Percentiles rank a stretch among this genome's conserved stretches.
Conservation (phyloP, 202 grass and related monocot genomes). For the Cymbopogon flexuosus region DNA sequence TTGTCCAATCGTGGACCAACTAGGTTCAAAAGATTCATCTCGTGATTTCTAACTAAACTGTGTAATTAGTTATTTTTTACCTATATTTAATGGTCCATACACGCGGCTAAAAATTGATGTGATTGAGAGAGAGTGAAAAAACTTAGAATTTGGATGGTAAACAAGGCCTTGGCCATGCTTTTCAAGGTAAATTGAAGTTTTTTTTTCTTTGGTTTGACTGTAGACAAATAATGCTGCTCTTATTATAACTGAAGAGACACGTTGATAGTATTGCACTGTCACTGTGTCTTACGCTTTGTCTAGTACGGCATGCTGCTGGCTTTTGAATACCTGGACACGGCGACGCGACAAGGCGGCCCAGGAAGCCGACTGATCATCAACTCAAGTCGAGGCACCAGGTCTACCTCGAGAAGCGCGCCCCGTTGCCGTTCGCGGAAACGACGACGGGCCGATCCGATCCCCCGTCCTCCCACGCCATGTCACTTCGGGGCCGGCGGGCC, state of each 20-base stretch:
- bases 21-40: too few species aligned
- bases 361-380: background rate
- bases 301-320: background rate
- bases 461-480: background rate
- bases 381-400: background rate
- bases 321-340: background rate
- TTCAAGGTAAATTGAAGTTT: too few species aligned
- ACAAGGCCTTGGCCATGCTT: too few species aligned
- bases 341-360: background rate
- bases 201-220: background rate
- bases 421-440: slow-evolving; percentile 39
- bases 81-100: too few species aligned
- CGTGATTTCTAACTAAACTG: too few species aligned
- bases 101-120: too few species aligned
- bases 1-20: too few species aligned
- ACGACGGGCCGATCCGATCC: slow-evolving; percentile 2
- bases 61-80: too few species aligned
- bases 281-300: background rate
- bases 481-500: background rate
- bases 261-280: background rate
- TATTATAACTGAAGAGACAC: background rate
- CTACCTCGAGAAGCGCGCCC: slow-evolving; percentile 17
- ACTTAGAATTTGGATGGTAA: too few species aligned
- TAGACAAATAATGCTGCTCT: background rate
- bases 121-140: too few species aligned